phyloP scores from a whole-genome alignment of 2,329 filamentous ascomycete genomes.

The Nothomitra cinnamomea region DNA sequence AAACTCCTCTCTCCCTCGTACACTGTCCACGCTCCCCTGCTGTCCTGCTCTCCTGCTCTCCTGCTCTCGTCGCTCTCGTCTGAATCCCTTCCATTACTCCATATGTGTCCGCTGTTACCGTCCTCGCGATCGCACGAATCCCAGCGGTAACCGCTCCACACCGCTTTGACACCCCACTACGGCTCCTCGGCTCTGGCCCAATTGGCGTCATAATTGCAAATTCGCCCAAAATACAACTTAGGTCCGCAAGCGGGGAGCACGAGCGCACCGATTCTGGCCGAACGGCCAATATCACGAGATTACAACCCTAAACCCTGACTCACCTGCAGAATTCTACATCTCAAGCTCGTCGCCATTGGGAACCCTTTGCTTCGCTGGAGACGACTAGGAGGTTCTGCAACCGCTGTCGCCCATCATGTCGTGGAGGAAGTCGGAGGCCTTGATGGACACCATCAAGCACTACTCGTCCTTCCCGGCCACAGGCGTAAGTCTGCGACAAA shows the following conservation, averaged over 20 bases:
- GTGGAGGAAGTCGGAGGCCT: constrained; percentile 76
- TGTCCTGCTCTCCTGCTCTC: not conserved
- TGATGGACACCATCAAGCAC: constrained; percentile 96
- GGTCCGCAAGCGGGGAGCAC: not conserved
- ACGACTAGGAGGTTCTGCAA: too few species aligned
- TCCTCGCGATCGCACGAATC: not conserved
- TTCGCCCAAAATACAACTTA: not conserved
- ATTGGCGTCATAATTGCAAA: not conserved
- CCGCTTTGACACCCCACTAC: not conserved
- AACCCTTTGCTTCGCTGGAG: too few species aligned
- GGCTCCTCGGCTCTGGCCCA: not conserved
- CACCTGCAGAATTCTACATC: not conserved
- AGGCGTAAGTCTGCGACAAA: constrained; percentile 88
- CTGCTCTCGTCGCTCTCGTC: too few species aligned
- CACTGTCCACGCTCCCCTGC: too few species aligned
- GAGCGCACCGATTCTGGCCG: not conserved
- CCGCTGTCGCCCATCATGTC: constrained; percentile 43
- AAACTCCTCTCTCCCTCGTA: too few species aligned
- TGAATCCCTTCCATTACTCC: too few species aligned
- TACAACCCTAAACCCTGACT: not conserved
- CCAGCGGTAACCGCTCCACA: not conserved
- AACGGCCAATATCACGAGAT: not conserved
- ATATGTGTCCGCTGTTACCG: not conserved
- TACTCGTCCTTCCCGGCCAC: constrained; percentile 96
- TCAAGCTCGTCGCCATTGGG: too few species aligned